These are phyloP conservation scores for Colletotrichum musae DNA, from an alignment of 2,329 filamentous ascomycete genomes.

Conservation along the genomic window DNA sequence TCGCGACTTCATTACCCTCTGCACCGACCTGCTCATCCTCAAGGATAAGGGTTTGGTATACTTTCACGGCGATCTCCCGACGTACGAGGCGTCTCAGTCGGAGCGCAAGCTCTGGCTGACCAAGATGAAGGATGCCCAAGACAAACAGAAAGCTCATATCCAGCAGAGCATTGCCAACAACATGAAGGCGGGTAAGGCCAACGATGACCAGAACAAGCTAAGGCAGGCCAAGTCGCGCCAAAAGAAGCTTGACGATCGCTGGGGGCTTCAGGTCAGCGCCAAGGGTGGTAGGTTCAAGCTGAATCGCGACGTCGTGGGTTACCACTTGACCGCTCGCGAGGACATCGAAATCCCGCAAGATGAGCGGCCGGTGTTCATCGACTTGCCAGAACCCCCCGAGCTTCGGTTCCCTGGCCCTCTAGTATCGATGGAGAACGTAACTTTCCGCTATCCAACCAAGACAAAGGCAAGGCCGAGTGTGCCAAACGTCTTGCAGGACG, in stretches of 20 bases:
- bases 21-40: slow-evolving; percentile 84
- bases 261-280: slow-evolving; percentile 81
- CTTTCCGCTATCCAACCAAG: slow-evolving; percentile 71
- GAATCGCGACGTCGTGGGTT: slow-evolving; percentile 80
- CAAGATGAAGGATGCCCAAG: slow-evolving; percentile 86
- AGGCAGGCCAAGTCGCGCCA: slow-evolving; percentile 88
- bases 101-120: slow-evolving; percentile 78
- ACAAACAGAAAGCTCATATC: slow-evolving; percentile 85
- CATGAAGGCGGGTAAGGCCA: slow-evolving; percentile 80
- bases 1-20: slow-evolving; percentile 82
- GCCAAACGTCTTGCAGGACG: slow-evolving; percentile 69
- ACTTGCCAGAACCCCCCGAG: slow-evolving; percentile 75
- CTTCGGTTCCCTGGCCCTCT: slow-evolving; percentile 82
- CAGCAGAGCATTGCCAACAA: slow-evolving; percentile 83
- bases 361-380: slow-evolving; percentile 70
- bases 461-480: slow-evolving; percentile 49
- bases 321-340: slow-evolving; percentile 68
- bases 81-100: slow-evolving; percentile 78
- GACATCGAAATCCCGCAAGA: slow-evolving; percentile 81
- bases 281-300: slow-evolving; percentile 85
- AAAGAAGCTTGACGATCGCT: slow-evolving; percentile 87
- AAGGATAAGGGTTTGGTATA: slow-evolving; percentile 79
- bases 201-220: slow-evolving; percentile 87
- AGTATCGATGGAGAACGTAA: slow-evolving; percentile 78
- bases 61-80: slow-evolving; percentile 81